phyloP scores from a whole-genome alignment of 345 rosid species.

The Boechera retrofracta region DNA sequence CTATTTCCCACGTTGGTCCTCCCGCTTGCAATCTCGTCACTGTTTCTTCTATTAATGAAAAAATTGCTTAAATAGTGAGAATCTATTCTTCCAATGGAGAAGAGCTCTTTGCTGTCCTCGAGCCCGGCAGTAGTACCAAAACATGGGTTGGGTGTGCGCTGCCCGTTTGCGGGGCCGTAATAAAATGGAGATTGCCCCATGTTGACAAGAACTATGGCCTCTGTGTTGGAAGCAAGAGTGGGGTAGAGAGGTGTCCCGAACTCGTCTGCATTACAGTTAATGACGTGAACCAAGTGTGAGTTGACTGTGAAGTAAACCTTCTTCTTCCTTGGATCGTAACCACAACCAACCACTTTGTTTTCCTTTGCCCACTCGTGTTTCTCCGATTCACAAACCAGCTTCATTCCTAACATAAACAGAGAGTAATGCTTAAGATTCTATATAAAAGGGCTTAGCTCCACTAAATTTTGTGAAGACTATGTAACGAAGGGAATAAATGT shows the following conservation, averaged over 20 bases:
- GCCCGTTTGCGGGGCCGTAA: slow-evolving; percentile 44
- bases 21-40: slow-evolving; percentile 43
- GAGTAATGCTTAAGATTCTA: not conserved
- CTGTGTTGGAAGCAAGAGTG: slow-evolving; percentile 42
- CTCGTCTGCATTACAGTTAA: slow-evolving; percentile 47
- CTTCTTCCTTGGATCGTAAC: slow-evolving; percentile 47
- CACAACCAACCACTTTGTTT: slow-evolving; percentile 48
- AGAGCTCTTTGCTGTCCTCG: slow-evolving; percentile 84
- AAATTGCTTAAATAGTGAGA: slow-evolving; percentile 71
- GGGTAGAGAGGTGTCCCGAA: slow-evolving; percentile 50
- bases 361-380: slow-evolving; percentile 44
- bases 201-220: slow-evolving; percentile 38
- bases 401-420: slow-evolving; percentile 56
- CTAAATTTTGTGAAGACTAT: not conserved
- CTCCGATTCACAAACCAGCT: slow-evolving; percentile 53
- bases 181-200: slow-evolving; percentile 47
- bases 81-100: slow-evolving; percentile 92
- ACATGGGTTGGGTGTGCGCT: slow-evolving; percentile 44
- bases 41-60: slow-evolving; percentile 50
- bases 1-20: slow-evolving; percentile 40
- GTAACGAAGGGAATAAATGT: not conserved
- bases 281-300: slow-evolving; percentile 46
- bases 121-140: slow-evolving; percentile 60
- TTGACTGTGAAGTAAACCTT: slow-evolving; percentile 50
- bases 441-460: not conserved